These are phyloP conservation scores for Lactarius trivialis DNA, from an alignment of 768 basidiomycete species.

Conservation along the genomic window DNA sequence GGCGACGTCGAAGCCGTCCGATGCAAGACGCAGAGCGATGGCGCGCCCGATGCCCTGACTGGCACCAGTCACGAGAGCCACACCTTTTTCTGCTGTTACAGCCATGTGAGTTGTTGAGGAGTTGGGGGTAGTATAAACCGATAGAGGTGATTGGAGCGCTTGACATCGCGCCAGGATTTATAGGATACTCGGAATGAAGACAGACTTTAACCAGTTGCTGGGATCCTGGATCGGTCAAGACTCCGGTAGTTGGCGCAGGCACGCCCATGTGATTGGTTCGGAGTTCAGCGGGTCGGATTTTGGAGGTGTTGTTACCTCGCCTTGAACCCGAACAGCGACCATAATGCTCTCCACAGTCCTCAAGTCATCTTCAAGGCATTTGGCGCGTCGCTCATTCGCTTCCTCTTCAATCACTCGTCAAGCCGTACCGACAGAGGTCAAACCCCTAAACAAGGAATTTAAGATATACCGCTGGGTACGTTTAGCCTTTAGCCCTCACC, in stretches of 20 bases:
- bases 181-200: background rate
- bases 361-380: conserved; percentile 7
- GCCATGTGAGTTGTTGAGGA: background rate
- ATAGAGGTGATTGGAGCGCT: background rate
- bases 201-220: background rate
- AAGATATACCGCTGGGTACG: conserved; percentile 98
- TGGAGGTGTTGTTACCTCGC: background rate
- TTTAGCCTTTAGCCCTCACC: conserved; percentile 18
- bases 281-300: background rate
- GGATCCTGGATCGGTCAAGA: background rate
- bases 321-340: conserved; percentile 2
- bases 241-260: background rate
- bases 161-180: background rate
- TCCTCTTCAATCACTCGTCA: conserved; percentile 28
- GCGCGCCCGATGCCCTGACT: conserved; percentile 27
- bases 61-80: conserved; percentile 9
- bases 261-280: background rate
- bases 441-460: conserved; percentile 82
- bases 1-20: conserved; percentile 30
- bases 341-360: conserved; percentile 24
- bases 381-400: conserved; percentile 26
- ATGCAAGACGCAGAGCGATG: conserved; percentile 32
- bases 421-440: conserved; percentile 56
- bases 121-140: background rate
- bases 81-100: background rate